Conservation (phyloP, 2,329 filamentous ascomycete species). For the Fonsecaea pedrosoi region DNA sequence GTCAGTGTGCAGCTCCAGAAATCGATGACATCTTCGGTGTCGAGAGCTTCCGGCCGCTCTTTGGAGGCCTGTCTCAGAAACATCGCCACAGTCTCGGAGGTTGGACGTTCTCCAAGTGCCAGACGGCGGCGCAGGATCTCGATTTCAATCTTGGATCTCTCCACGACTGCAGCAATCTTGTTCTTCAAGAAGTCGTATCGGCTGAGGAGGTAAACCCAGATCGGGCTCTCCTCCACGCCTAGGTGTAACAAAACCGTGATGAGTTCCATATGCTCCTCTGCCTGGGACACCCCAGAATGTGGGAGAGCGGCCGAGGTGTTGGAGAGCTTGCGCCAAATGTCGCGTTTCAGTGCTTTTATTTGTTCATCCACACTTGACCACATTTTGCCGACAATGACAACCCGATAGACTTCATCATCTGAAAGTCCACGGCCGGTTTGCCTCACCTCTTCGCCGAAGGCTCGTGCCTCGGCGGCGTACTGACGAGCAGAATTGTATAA, state of each 20-base stretch:
- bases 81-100: slow-evolving; percentile 70
- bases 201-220: slow-evolving; percentile 93
- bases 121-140: slow-evolving; percentile 86
- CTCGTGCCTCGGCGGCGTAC: slow-evolving; percentile 78
- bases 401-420: slow-evolving; percentile 82
- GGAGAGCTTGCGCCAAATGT: slow-evolving; percentile 82
- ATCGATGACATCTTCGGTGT: slow-evolving; percentile 80
- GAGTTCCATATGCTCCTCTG: slow-evolving; percentile 88
- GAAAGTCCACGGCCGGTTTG: slow-evolving; percentile 63
- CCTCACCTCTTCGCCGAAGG: slow-evolving; percentile 66
- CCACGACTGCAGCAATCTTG: slow-evolving; percentile 79
- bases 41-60: slow-evolving; percentile 72
- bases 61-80: slow-evolving; percentile 77
- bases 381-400: slow-evolving; percentile 88
- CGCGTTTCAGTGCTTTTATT: slow-evolving; percentile 83
- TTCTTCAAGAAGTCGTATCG: slow-evolving; percentile 87
- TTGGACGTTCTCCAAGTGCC: slow-evolving; percentile 74
- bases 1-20: slow-evolving; percentile 88
- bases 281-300: slow-evolving; percentile 59
- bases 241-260: slow-evolving; percentile 90
- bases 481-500: slow-evolving; percentile 83
- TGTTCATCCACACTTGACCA: slow-evolving; percentile 93
- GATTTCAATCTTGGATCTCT: slow-evolving; percentile 88
- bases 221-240: slow-evolving; percentile 93
- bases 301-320: slow-evolving; percentile 66